phyloP scores from a whole-genome alignment of 805 yeast genomes.

The Hagleromyces aurorensis region DNA sequence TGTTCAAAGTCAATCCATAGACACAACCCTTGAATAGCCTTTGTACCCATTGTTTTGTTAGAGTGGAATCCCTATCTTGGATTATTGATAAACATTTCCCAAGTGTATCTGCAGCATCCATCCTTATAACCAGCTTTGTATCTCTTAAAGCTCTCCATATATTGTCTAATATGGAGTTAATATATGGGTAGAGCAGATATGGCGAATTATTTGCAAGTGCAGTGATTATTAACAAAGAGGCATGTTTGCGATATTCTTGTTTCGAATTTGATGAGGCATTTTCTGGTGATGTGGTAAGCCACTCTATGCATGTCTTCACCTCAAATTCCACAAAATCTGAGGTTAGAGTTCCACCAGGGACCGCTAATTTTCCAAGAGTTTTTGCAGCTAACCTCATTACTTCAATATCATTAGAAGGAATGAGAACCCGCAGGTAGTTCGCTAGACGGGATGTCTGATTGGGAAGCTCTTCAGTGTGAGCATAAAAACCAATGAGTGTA shows the following conservation, averaged over 20 bases:
- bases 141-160: constrained; percentile 88
- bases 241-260: constrained; percentile 80
- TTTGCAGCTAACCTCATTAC: constrained; percentile 83
- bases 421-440: constrained; percentile 73
- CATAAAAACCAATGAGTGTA: constrained; percentile 75
- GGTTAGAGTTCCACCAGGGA: constrained; percentile 81
- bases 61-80: constrained; percentile 63
- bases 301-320: constrained; percentile 80
- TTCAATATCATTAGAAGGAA: constrained; percentile 73
- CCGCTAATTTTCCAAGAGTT: constrained; percentile 81
- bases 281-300: constrained; percentile 59
- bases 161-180: constrained; percentile 68
- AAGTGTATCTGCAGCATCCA: constrained; percentile 77
- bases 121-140: constrained; percentile 61
- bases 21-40: constrained; percentile 63
- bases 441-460: constrained; percentile 86
- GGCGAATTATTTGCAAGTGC: constrained; percentile 86
- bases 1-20: constrained; percentile 42
- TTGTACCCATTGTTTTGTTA: constrained; percentile 69
- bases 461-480: constrained; percentile 75
- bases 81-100: constrained; percentile 73
- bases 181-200: constrained; percentile 68
- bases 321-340: constrained; percentile 92
- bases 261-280: constrained; percentile 45
- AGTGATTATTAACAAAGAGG: constrained; percentile 75